Evolutionary conservation across 164 flowering plant species (phyloP).

Genomic region (Sextonia rubra): DNA sequence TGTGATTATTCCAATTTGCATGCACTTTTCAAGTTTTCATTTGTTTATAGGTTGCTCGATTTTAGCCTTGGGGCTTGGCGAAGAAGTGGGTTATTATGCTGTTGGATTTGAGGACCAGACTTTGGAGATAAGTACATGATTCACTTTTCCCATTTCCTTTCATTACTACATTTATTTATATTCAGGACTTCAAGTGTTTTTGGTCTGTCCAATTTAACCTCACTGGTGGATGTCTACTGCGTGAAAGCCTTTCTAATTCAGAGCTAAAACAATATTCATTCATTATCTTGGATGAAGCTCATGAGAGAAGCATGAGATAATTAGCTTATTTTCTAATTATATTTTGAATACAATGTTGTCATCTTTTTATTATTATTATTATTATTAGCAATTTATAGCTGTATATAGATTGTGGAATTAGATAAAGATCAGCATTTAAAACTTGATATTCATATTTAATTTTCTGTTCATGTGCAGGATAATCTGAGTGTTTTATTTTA

Average conservation of each 20-base stretch:
- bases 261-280: slow-evolving; percentile 82
- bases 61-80: slow-evolving; percentile 80
- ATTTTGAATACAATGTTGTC: background rate
- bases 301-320: slow-evolving; percentile 79
- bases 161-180: background rate
- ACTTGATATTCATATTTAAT: background rate
- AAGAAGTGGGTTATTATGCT: slow-evolving; percentile 97
- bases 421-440: no score
- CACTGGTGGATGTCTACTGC: slow-evolving; percentile 93
- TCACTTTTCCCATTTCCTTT: background rate
- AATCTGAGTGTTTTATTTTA: no score
- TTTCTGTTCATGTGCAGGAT: background rate
- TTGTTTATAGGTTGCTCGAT: slow-evolving; percentile 41
- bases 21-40: no score
- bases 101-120: slow-evolving; percentile 97
- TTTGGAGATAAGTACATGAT: slow-evolving; percentile 49
- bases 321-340: background rate
- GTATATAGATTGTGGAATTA: background rate
- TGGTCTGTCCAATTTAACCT: slow-evolving; percentile 22
- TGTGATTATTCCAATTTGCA: background rate
- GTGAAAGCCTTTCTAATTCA: slow-evolving; percentile 86
- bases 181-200: background rate
- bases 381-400: background rate
- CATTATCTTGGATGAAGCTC: slow-evolving; percentile 93
- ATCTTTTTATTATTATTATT: no score